Conservation (phyloP, 805 yeast genomes). For the Candida loeiensis region DNA sequence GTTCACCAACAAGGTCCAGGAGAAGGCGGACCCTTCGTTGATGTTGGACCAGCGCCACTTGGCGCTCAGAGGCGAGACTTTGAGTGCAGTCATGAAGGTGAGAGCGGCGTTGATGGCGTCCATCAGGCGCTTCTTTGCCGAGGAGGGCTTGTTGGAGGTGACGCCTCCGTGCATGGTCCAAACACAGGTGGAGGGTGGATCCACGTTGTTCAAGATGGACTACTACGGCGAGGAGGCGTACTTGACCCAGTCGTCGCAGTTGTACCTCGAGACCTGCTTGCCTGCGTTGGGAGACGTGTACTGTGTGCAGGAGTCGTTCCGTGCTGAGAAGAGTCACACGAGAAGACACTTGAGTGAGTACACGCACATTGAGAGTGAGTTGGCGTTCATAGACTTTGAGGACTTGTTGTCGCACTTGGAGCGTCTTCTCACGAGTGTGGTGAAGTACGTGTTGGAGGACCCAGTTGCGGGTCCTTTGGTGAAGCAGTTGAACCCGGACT, state of each 20-base stretch:
- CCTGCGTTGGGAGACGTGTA: constrained; percentile 96
- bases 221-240: constrained; percentile 97
- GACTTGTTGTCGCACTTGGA: constrained; percentile 86
- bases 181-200: constrained; percentile 99
- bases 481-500: constrained; percentile 88
- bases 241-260: constrained; percentile 94
- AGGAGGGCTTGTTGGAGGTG: constrained; percentile 79
- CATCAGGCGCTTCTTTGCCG: constrained; percentile 71
- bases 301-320: constrained; percentile 96
- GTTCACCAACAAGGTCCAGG: constrained; percentile 90
- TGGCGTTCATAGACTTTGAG: constrained; percentile 82
- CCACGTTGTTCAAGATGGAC: constrained; percentile 86
- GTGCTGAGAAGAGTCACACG: constrained; percentile 98
- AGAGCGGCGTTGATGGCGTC: constrained; percentile 76
- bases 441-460: constrained; percentile 78
- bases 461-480: constrained; percentile 90
- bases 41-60: constrained; percentile 94
- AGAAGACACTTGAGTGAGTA: constrained; percentile 97
- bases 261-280: constrained; percentile 92
- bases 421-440: constrained; percentile 62
- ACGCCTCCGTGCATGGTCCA: constrained; percentile 99
- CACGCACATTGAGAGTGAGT: constrained; percentile 95
- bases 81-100: constrained; percentile 90
- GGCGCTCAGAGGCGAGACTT: constrained; percentile 92
- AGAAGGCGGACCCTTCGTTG: constrained; percentile 88